Percentiles rank a stretch among this genome's conserved stretches.
Evolutionary conservation across 768 basidiomycete genomes (phyloP).

Genomic region (Termitomyces sp.): DNA sequence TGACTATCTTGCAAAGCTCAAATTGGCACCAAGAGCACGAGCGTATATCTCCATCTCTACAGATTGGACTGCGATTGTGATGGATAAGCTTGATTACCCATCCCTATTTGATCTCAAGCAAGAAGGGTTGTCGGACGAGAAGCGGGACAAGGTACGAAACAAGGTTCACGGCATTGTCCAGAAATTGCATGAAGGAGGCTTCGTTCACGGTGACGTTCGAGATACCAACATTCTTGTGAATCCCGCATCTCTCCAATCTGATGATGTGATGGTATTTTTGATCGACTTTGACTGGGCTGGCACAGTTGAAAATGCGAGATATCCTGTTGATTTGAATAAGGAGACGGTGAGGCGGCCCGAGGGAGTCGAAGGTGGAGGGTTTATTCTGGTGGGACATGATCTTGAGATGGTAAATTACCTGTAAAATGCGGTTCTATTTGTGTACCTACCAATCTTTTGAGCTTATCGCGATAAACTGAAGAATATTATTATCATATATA

Average conservation of each 20-base stretch:
- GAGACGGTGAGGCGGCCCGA: no score
- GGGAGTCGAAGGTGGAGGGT: no score
- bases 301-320: neutral
- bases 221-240: neutral
- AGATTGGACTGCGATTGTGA: neutral
- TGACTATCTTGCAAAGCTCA: neutral
- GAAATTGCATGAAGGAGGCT: neutral
- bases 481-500: no score
- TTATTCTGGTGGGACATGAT: no score
- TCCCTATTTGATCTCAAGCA: neutral
- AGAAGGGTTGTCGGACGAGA: neutral
- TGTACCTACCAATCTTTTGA: no score
- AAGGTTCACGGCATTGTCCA: neutral
- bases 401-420: no score
- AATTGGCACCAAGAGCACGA: neutral
- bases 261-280: neutral
- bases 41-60: neutral
- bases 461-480: no score
- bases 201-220: neutral
- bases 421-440: neutral
- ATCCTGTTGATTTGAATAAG: neutral
- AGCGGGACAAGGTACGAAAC: neutral
- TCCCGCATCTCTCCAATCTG: neutral
- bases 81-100: neutral
- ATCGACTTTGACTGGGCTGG: neutral